phyloP scores from a whole-genome alignment of 495 filamentous ascomycete species.

The Staphylotrichum tortipilum region DNA sequence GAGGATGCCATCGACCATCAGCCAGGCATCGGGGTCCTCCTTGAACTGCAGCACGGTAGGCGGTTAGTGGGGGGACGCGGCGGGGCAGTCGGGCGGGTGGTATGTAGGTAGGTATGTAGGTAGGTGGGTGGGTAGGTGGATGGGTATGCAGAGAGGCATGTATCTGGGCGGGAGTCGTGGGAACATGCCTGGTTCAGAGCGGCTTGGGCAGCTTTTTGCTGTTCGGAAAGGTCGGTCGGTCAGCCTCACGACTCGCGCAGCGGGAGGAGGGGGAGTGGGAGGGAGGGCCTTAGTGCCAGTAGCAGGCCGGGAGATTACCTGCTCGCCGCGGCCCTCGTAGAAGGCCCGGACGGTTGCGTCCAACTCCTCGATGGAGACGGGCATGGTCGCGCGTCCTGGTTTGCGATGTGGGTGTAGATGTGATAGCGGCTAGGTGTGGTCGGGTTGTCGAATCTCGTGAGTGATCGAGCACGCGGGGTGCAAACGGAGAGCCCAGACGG shows the following conservation, averaged over 20 bases:
- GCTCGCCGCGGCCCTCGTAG: slow-evolving; percentile 88
- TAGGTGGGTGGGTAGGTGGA: no score
- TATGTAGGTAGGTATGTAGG: no score
- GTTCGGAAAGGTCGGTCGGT: slow-evolving; percentile 18
- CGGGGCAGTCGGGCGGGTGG: no score
- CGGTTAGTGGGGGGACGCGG: background rate
- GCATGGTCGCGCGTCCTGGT: slow-evolving; percentile 35
- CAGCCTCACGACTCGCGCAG: slow-evolving; percentile 17
- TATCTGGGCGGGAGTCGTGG: background rate
- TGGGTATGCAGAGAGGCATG: no score
- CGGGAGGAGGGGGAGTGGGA: no score
- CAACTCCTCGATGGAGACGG: slow-evolving; percentile 74
- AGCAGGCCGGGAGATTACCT: slow-evolving; percentile 48
- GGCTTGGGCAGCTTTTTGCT: slow-evolving; percentile 97
- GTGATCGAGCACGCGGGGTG: no score
- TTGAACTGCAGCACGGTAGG: slow-evolving; percentile 64
- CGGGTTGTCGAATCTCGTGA: slow-evolving; percentile 4
- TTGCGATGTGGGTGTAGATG: no score
- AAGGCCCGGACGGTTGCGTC: slow-evolving; percentile 93
- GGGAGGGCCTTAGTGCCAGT: no score
- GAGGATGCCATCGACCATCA: slow-evolving; percentile 92
- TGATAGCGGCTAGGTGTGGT: no score
- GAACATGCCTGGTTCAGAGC: slow-evolving; percentile 80
- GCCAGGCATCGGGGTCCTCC: slow-evolving; percentile 95
- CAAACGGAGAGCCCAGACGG: no score